phyloP scores from a whole-genome alignment of 805 yeast genomes.

The Wickerhamomyces canadensis region DNA sequence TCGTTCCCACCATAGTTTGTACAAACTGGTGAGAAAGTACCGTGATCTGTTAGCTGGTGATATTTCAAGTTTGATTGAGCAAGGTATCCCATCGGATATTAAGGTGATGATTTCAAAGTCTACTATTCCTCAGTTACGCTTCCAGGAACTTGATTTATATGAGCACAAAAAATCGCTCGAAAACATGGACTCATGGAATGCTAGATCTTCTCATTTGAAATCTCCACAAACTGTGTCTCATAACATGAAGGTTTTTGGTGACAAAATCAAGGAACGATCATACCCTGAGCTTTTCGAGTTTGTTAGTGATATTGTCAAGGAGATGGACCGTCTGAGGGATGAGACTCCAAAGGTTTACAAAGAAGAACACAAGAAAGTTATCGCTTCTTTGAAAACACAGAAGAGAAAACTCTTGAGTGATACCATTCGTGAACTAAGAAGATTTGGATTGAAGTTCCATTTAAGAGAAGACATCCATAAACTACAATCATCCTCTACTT shows the following conservation, averaged over 20 bases:
- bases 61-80: conserved; percentile 52
- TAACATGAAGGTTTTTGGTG: conserved; percentile 49
- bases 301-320: conserved; percentile 48
- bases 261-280: conserved; percentile 25
- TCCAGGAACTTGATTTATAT: conserved; percentile 11
- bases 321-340: conserved; percentile 55
- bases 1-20: conserved; percentile 77
- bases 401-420: conserved; percentile 76
- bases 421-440: conserved; percentile 64
- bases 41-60: conserved; percentile 52
- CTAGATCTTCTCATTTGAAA: conserved; percentile 52
- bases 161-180: conserved; percentile 4
- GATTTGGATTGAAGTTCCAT: conserved; percentile 69
- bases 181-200: conserved; percentile 41
- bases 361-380: conserved; percentile 67
- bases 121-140: conserved; percentile 5
- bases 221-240: conserved; percentile 44
- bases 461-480: conserved; percentile 62
- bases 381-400: conserved; percentile 73
- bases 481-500: conserved; percentile 55
- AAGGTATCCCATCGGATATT: conserved; percentile 39
- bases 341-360: conserved; percentile 73
- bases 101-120: conserved; percentile 10
- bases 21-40: conserved; percentile 79
- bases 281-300: conserved; percentile 48